Evolutionary conservation across 768 basidiomycete species (phyloP), one percentile per base, ranked within the genome.

Genomic region (Boletus huronensis): DNA sequence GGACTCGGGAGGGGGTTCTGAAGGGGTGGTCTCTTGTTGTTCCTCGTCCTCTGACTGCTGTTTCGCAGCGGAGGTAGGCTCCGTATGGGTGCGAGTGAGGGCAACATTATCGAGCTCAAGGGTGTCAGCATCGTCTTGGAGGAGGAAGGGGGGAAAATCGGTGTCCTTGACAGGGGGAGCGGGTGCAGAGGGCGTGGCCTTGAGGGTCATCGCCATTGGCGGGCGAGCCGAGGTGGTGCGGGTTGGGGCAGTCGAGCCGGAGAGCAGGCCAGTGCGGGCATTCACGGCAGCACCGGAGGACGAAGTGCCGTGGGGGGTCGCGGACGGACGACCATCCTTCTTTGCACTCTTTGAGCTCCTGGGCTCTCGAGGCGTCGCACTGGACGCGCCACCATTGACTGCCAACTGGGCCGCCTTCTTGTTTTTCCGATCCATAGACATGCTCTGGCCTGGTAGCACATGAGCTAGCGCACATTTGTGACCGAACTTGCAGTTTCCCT

Each of bases 341-440:
- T 73, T 76, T 3, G 66, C 68, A 11, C 65, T 73, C 40, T 73
- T 76, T 26, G 74, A 57, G 36, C 68, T 65, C 52, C 38, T 63
- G 50, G 72, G 58, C 45, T 74, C 65, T 42, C 74, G 58, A 17
- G 65, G 61, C 6, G 64, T 48, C 6, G 70, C 64, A 13, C 57
- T 67, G 19, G 75, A 69, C 14, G 68, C 75, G 6, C 76, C 74
- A 3, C 74, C 72, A 38, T 76, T 78, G 0, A 82, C 81, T 3
- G 85, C 83, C 29, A 80, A 68, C 64, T 92, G 90, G 0, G 91
- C 91, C 14, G 89, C 85, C 68, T 92, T 92, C 77, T 98, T 98
- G 77, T 98, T 98, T 81, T 97, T 96, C 62, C 94, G 77, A 66
- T 98, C 96, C 91, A 96, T 95, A 7, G 87, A 82, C 84, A 95